phyloP scores from a whole-genome alignment of 805 yeast species.

The Ogataea saltuana region DNA sequence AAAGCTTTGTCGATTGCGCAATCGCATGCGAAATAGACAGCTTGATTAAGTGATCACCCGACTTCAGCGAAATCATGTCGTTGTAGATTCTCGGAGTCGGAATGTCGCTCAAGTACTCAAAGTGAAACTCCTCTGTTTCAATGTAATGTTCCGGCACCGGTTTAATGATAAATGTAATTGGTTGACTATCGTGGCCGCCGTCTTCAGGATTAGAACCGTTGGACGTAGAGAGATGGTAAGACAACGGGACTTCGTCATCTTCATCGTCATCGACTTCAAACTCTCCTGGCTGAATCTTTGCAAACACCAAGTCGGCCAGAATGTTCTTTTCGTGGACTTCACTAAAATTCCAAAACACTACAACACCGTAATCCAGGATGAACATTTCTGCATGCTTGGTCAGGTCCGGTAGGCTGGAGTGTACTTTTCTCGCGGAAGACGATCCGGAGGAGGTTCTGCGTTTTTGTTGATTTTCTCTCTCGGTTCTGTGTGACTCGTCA shows the following conservation, averaged over 20 bases:
- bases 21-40: slow-evolving; percentile 94
- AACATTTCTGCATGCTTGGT: slow-evolving; percentile 83
- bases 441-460: slow-evolving; percentile 19
- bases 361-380: slow-evolving; percentile 87
- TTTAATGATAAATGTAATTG: slow-evolving; percentile 53
- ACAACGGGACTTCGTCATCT: slow-evolving; percentile 34
- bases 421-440: slow-evolving; percentile 17
- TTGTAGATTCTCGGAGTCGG: slow-evolving; percentile 73
- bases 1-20: slow-evolving; percentile 91
- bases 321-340: slow-evolving; percentile 92
- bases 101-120: slow-evolving; percentile 56
- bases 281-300: slow-evolving; percentile 42
- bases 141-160: slow-evolving; percentile 87
- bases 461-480: neutral
- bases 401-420: slow-evolving; percentile 41
- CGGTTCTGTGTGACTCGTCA: slow-evolving; percentile 1
- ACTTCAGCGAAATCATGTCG: slow-evolving; percentile 87
- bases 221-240: too few relatives aligned
- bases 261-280: slow-evolving; percentile 44
- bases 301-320: slow-evolving; percentile 86
- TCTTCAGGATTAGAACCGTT: too few relatives aligned
- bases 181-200: slow-evolving; percentile 11
- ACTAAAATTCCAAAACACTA: slow-evolving; percentile 97
- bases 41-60: slow-evolving; percentile 91
- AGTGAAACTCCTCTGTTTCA: slow-evolving; percentile 86